Base-by-base conservation (phyloP, 768 basidiomycete species). In the Pulveroboletus sp. region DNA sequence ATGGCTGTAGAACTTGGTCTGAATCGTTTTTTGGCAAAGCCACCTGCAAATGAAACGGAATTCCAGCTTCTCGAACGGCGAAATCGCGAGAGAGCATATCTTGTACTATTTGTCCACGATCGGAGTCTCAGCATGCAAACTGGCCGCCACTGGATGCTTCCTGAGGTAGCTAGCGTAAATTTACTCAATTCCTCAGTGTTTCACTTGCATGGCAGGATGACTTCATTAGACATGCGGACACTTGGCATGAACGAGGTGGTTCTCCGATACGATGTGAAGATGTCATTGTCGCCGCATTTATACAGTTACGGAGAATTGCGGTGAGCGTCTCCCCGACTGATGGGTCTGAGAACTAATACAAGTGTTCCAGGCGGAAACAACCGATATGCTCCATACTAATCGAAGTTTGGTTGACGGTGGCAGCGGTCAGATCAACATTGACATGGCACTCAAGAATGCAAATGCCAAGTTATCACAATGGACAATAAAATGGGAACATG, bases 1-100 rank as follows among this genome's bases (percentile, higher is more conserved):
- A 90, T 93, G 88, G 87, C 90, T 24, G 82, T 93, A 23, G 89
- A 92, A 63, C 77, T 92, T 29, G 81, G 84, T 42, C 73, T 92
- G 20, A 92, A 92, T 65, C 83, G 83, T 40, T 87, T 82, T 64
- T 60, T 80, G 37, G 63, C 77, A 7, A 69, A 73, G 27, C 79
- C 82, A 7, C 77, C 81, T 12, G 51, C 69, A 14, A 71, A 78
- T 49, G 89, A 92, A 67, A 76, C 79, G 4, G 80, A 82, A 34
- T 71, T 82, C 29, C 84, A 88, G 59, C 66, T 75, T 45, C 73
- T 82, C 21, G 89, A 92, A 62, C 83, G 90, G 29, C 82, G 90
- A 31, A 91, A 92, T 60, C 77, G 87, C 53, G 90, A 93, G 68
- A 79, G 90, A 51, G 90, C 90, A 2, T 92, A 90, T 65, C 79